Evolutionary conservation across 2,329 filamentous ascomycete species (phyloP).

Genomic region (Diaporthe humulicola): DNA sequence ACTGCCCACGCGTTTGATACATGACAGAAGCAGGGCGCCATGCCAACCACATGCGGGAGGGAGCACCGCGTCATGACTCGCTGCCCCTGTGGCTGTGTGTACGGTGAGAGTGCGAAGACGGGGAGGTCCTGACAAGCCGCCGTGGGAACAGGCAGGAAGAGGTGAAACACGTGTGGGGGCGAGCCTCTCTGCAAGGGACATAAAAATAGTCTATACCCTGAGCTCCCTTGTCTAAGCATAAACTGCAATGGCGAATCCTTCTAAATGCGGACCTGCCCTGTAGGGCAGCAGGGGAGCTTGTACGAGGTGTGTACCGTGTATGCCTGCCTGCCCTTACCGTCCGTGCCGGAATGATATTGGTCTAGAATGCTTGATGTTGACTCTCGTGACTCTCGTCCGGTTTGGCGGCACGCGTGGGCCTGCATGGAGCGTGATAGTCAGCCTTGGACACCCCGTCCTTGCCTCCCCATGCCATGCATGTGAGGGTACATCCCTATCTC

Average conservation of each 20-base stretch:
- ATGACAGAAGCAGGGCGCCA: constrained; percentile 19
- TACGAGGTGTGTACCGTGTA: not conserved
- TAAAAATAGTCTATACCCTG: constrained; percentile 21
- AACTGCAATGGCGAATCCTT: constrained; percentile 21
- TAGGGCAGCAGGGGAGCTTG: constrained; percentile 27
- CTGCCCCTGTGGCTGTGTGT: constrained; percentile 16
- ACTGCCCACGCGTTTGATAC: constrained; percentile 23
- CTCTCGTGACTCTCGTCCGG: not conserved
- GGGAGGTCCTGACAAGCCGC: constrained; percentile 21
- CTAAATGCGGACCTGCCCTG: constrained; percentile 26
- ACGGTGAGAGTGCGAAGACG: constrained; percentile 15
- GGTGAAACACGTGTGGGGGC: constrained; percentile 22
- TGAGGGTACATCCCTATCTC: constrained; percentile 9
- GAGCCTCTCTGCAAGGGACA: not conserved
- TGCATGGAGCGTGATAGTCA: no score
- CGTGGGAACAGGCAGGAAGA: constrained; percentile 12
- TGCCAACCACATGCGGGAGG: constrained; percentile 9
- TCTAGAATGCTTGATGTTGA: constrained; percentile 9
- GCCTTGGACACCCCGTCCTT: not conserved
- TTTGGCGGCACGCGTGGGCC: no score
- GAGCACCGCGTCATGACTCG: constrained; percentile 27
- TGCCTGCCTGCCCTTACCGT: not conserved
- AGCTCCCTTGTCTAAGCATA: constrained; percentile 26
- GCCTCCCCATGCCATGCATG: not conserved
- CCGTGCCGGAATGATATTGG: constrained; percentile 6